Evolutionary conservation across 306 rosid genomes (phyloP), one percentile per base, ranked within the genome.

Genomic region (Prosopis cineraria): DNA sequence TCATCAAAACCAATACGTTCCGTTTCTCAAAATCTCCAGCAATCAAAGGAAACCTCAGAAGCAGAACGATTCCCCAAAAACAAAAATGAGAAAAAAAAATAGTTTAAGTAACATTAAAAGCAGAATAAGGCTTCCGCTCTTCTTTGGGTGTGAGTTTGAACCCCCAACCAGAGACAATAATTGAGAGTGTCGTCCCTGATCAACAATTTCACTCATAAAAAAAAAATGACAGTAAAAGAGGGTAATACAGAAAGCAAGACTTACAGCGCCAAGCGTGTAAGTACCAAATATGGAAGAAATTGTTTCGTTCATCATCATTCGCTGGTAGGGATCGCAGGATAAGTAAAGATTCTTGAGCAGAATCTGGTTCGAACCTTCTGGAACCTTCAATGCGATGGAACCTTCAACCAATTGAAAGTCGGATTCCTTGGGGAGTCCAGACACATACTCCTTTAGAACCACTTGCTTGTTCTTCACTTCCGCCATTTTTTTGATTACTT

Each of bases 271-370:
- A 27, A 82, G 82, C 5, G 47, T 8, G 33, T 33, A 81, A 37
- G 84, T 45, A 37, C 14, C 43, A 62, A 41, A 13, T 33, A 11
- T 7, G 1, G 24, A 1, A 6, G 1, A 0, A 31, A 5, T 20
- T 31, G 11, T 3, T 3, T 63, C 33, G 43, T 0, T 31, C 68
- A 63, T 78, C 13, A 31, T 10, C 24, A 33, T 0, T 14, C 74
- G 84, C 84, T 75, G 59, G 79, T 50, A 80, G 2, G 90, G 90
- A 68, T 87, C 90, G 3, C 90, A 87, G 30, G 88, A 79, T 43
- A 87, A 67, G 82, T 72, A 79, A 53, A 87, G 90, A 40, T n/a
- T n/a, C n/a, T n/a, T n/a, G n/a, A n/a, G n/a, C n/a, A n/a, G n/a
- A n/a, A n/a, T n/a, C n/a, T n/a, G n/a, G n/a, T n/a, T n/a, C n/a